A percentile compares a stretch with the other conserved stretches of the same genome.
Evolutionary conservation across 768 basidiomycete genomes (phyloP).

Genomic region (Candolleomyces eurysporus): DNA sequence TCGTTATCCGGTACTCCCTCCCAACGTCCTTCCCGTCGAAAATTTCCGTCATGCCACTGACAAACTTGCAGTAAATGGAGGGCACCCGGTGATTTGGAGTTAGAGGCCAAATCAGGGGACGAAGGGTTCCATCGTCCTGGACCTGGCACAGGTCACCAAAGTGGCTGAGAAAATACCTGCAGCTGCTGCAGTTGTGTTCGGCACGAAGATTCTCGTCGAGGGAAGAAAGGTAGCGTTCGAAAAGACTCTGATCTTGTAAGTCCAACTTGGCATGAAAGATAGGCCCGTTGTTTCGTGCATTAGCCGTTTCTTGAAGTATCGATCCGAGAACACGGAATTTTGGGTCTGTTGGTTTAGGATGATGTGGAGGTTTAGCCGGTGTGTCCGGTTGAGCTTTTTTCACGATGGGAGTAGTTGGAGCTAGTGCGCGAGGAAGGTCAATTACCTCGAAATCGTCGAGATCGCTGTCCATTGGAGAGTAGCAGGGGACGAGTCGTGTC

Average conservation of each 20-base stretch:
- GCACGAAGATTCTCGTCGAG: background rate
- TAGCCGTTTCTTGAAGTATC: background rate
- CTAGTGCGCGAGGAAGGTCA: too few relatives aligned
- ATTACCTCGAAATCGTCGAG: too few relatives aligned
- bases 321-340: background rate
- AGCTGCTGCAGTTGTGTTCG: background rate
- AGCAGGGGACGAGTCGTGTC: too few relatives aligned
- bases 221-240: background rate
- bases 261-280: background rate
- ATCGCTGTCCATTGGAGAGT: too few relatives aligned
- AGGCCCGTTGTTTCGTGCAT: background rate
- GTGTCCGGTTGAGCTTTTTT: too few relatives aligned
- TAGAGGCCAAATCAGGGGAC: constrained; percentile 1
- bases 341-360: background rate
- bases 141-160: constrained; percentile 1
- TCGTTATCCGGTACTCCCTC: background rate
- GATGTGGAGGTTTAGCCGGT: too few relatives aligned
- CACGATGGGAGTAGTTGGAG: too few relatives aligned
- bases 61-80: background rate
- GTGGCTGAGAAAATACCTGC: background rate
- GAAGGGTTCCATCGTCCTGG: background rate
- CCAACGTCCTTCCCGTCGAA: background rate
- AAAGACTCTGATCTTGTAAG: background rate
- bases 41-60: background rate
- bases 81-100: background rate